Conservation (phyloP, 306 rosid species). For the Pterocarpus macrocarpus region DNA sequence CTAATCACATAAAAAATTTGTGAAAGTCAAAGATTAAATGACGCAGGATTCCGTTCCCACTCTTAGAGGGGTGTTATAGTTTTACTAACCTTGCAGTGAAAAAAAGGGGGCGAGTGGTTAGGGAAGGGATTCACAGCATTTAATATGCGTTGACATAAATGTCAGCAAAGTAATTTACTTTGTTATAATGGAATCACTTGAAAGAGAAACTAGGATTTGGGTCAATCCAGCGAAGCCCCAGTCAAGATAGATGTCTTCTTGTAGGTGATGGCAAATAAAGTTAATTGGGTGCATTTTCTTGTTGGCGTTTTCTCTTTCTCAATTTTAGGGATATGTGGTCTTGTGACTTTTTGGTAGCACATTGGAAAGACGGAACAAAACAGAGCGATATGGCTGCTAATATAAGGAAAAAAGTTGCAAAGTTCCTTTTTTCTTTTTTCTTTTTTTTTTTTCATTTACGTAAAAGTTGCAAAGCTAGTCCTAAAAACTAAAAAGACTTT, state of each 20-base stretch:
- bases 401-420: background rate
- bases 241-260: background rate
- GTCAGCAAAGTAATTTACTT: background rate
- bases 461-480: background rate
- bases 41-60: background rate
- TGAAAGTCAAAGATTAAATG: background rate
- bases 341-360: background rate
- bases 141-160: background rate
- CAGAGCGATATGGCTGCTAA: background rate
- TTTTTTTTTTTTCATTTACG: background rate
- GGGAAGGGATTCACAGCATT: background rate
- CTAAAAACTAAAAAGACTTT: background rate
- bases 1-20: background rate
- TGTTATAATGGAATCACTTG: background rate
- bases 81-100: background rate
- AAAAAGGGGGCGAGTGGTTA: background rate
- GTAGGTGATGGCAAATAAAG: background rate
- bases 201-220: background rate
- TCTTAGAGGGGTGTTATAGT: background rate
- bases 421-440: background rate
- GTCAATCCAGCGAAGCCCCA: background rate
- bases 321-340: background rate
- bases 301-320: background rate
- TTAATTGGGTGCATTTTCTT: constrained; percentile 6
- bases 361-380: background rate